Evolutionary conservation across 306 rosid genomes (phyloP).

Genomic region (Begonia fuchsioides): DNA sequence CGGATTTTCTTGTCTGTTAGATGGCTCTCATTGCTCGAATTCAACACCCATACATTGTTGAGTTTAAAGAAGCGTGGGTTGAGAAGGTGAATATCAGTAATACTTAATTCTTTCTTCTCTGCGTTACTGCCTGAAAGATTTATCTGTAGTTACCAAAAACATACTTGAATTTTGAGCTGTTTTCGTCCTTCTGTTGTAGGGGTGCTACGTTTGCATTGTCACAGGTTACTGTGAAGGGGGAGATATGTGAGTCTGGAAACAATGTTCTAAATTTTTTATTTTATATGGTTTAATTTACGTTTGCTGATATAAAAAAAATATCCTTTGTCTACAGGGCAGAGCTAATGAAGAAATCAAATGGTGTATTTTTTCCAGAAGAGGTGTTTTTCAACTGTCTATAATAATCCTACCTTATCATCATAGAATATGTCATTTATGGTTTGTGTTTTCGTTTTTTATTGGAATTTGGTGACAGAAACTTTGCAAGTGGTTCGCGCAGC

Average conservation of each 20-base stretch:
- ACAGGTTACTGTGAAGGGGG: slow-evolving; percentile 99
- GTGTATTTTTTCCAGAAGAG: slow-evolving; percentile 87
- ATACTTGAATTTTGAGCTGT: too few species aligned
- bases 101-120: slow-evolving; percentile 6
- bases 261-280: neutral
- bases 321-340: slow-evolving; percentile 53
- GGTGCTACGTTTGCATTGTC: slow-evolving; percentile 97
- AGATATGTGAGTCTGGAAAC: slow-evolving; percentile 69
- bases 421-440: neutral
- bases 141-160: neutral
- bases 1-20: slow-evolving; percentile 23
- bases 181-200: slow-evolving; percentile 34
- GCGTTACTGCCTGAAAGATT: neutral
- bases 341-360: slow-evolving; percentile 78
- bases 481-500: slow-evolving; percentile 96
- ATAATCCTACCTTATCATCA: neutral
- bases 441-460: slow-evolving; percentile 18
- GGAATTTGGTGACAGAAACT: slow-evolving; percentile 59
- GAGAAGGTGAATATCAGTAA: slow-evolving; percentile 55
- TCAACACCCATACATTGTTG: slow-evolving; percentile 87
- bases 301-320: too few species aligned
- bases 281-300: too few species aligned
- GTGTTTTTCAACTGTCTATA: slow-evolving; percentile 17
- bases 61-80: slow-evolving; percentile 98
- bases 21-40: slow-evolving; percentile 97